phyloP scores from a whole-genome alignment of 2,329 filamentous ascomycete species.

The Diplodia seriata region DNA sequence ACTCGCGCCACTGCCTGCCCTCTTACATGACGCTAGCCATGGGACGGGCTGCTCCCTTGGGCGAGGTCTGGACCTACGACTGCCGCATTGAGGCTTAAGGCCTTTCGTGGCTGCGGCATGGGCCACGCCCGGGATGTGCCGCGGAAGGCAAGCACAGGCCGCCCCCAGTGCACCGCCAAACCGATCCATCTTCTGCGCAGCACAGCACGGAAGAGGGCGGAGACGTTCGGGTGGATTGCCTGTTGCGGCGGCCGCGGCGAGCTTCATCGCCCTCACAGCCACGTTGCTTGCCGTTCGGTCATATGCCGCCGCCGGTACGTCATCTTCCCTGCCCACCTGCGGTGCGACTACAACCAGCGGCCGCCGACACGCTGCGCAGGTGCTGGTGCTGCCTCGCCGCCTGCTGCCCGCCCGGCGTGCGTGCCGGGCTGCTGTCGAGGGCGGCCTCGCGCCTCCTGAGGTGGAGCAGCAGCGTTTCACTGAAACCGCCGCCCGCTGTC shows the following conservation, averaged over 20 bases:
- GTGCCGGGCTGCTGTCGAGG: neutral
- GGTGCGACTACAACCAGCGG: conserved; percentile 1
- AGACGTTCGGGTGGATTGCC: conserved; percentile 25
- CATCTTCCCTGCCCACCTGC: conserved; percentile 28
- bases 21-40: conserved; percentile 14
- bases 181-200: conserved; percentile 27
- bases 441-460: conserved; percentile 23
- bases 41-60: neutral
- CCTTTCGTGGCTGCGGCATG: neutral
- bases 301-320: conserved; percentile 31
- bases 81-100: conserved; percentile 23
- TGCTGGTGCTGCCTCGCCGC: conserved; percentile 4
- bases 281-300: conserved; percentile 27
- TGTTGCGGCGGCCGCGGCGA: conserved; percentile 1
- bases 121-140: conserved; percentile 19
- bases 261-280: conserved; percentile 29
- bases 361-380: neutral
- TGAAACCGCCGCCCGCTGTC: conserved; percentile 27
- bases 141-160: conserved; percentile 7
- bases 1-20: conserved; percentile 3
- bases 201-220: conserved; percentile 23
- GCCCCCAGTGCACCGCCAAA: conserved; percentile 7
- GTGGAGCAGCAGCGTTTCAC: conserved; percentile 26
- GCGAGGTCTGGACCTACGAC: conserved; percentile 5
- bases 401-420: conserved; percentile 2